phyloP scores from a whole-genome alignment of 1,284 basidiomycete genomes.

The Papiliotrema laurentii region DNA sequence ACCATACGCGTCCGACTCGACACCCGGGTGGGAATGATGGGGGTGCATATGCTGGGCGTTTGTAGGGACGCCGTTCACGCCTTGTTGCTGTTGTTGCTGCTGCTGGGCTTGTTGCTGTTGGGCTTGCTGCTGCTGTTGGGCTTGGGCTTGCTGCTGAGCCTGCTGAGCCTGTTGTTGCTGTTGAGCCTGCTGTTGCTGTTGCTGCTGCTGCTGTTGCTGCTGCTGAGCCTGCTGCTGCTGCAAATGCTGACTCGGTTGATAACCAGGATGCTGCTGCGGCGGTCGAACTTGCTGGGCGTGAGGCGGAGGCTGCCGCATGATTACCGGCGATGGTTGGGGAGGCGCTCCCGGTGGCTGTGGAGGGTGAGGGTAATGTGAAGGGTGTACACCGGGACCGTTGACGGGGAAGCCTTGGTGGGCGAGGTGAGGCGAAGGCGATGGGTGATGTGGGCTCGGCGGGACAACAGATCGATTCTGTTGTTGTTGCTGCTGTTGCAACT shows the following conservation, averaged over 20 bases:
- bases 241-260: no score
- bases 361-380: constrained; percentile 29
- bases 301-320: constrained; percentile 20
- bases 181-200: constrained; percentile 17
- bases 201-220: not conserved
- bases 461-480: constrained; percentile 18
- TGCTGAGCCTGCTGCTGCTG: no score
- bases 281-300: constrained; percentile 11
- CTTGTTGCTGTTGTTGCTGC: constrained; percentile 14
- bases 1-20: constrained; percentile 22
- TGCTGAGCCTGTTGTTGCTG: constrained; percentile 22
- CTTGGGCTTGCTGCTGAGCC: constrained; percentile 12
- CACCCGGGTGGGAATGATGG: constrained; percentile 15
- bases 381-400: constrained; percentile 23
- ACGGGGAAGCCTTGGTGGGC: constrained; percentile 35
- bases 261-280: constrained; percentile 12
- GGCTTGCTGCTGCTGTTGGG: constrained; percentile 15
- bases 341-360: constrained; percentile 16
- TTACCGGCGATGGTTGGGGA: constrained; percentile 12
- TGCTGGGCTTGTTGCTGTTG: constrained; percentile 22
- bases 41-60: constrained; percentile 15
- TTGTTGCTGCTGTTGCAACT: constrained; percentile 19
- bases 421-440: constrained; percentile 39
- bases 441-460: constrained; percentile 33
- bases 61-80: constrained; percentile 8